Evolutionary conservation across 345 rosid species (phyloP), one percentile per base, ranked within the genome.

Genomic region (Eucalyptus albens): DNA sequence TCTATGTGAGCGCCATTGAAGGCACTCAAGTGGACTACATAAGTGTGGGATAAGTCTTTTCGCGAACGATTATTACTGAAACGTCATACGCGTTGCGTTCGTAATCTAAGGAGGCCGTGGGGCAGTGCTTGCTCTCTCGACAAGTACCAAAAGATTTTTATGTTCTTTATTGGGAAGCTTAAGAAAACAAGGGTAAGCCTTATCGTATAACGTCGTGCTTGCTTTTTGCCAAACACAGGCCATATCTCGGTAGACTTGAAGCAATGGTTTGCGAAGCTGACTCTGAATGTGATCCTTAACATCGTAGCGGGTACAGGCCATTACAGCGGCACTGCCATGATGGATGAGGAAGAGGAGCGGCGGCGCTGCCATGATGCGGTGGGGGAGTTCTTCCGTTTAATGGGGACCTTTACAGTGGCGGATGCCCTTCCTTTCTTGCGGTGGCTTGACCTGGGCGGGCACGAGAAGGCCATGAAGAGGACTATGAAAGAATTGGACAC

Each of bases 231-330:
- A 33, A 72, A 33, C 24, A 21, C 44, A 62, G 51, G 86, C 87
- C 88, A 89, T n/a, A 72, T 90, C 45, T 42, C 77, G 59, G 91
- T 94, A 40, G 93, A 92, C 9, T 50, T 93, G 91, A 90, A 90
- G 27, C 88, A 86, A 86, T 91, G 93, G 92, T 80, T 92, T 42
- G 91, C 89, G 9, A 89, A 91, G 53, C 45, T 92, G 67, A 85
- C 87, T 21, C 44, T 89, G 51, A 93, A 94, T 29, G 87, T 94
- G 82, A 87, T 89, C 37, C 80, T 90, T 12, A 90, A 90, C 72
- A 87, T 92, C 91, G 56, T 93, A 40, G 94, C 91, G 2, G 93
- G 93, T 17, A 94, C 88, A 89, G 87, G 93, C 47, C 90, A 87
- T 69, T 72, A 37, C 45, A 72, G 26, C 26, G 40, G 44, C 82